Conservation (phyloP, 2,329 filamentous ascomycete genomes). For the Fusarium nodosum region DNA sequence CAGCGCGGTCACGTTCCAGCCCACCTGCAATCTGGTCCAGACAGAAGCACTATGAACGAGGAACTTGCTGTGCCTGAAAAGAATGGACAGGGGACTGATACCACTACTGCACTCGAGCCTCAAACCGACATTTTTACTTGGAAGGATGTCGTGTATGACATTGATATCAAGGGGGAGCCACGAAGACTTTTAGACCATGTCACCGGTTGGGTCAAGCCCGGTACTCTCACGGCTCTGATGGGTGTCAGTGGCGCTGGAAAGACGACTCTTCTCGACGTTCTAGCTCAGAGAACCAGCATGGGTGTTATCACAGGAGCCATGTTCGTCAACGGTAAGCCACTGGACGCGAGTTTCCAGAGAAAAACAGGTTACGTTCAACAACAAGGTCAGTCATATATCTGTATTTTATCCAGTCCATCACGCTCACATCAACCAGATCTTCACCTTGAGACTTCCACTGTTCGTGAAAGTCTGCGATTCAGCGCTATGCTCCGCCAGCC, state of each 20-base stretch:
- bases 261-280: constrained; percentile 59
- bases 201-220: constrained; percentile 90
- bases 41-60: constrained; percentile 49
- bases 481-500: constrained; percentile 71
- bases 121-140: constrained; percentile 79
- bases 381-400: constrained; percentile 59
- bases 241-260: constrained; percentile 67
- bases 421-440: constrained; percentile 58
- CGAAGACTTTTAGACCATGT: constrained; percentile 83
- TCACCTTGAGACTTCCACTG: constrained; percentile 67
- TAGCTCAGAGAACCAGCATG: constrained; percentile 66
- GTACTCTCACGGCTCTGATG: constrained; percentile 85
- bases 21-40: constrained; percentile 53
- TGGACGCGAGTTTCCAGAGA: constrained; percentile 71
- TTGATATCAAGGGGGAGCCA: constrained; percentile 78
- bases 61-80: constrained; percentile 50
- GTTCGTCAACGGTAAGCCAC: constrained; percentile 71
- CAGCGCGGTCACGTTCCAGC: constrained; percentile 66
- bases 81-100: constrained; percentile 27
- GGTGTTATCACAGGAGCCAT: constrained; percentile 76
- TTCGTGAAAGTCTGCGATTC: constrained; percentile 68
- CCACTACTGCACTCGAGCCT: constrained; percentile 54
- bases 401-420: accelerated
- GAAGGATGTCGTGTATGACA: constrained; percentile 79
- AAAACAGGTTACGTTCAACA: constrained; percentile 78